These are phyloP conservation scores for Medicago ruthenica DNA, from an alignment of 306 rosid genomes.

Conservation along the genomic window DNA sequence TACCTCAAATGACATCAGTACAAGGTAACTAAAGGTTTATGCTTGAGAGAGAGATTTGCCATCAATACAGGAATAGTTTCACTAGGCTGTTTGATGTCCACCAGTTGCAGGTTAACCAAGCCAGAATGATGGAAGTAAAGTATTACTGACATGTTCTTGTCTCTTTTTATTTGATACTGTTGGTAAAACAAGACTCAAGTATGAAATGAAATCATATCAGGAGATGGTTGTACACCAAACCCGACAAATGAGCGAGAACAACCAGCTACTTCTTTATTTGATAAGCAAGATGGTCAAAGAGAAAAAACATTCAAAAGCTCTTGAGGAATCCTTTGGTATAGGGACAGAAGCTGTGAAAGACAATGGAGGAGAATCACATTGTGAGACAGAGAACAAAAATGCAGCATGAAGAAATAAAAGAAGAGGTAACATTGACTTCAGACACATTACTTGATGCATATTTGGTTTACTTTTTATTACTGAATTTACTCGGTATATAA, in stretches of 20 bases:
- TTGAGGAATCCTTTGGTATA: constrained; percentile 56
- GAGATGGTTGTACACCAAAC: constrained; percentile 80
- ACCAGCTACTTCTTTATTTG: constrained; percentile 59
- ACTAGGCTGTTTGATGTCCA: too few species aligned
- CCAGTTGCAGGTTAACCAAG: too few species aligned
- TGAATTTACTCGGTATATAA: constrained; percentile 11
- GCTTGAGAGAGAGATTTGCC: too few species aligned
- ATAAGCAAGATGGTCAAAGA: constrained; percentile 57
- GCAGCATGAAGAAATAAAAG: constrained; percentile 69
- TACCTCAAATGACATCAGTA: too few species aligned
- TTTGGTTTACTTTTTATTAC: constrained; percentile 9
- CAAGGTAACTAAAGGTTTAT: too few species aligned
- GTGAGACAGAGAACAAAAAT: constrained; percentile 65
- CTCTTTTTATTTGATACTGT: too few species aligned
- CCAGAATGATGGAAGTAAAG: too few species aligned
- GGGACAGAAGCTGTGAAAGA: constrained; percentile 61
- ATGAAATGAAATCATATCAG: constrained; percentile 73
- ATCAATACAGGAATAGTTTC: too few species aligned
- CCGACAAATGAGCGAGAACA: constrained; percentile 84
- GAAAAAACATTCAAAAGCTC: constrained; percentile 46
- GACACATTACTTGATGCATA: constrained; percentile 20
- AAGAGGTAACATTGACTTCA: constrained; percentile 66
- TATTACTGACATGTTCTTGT: too few species aligned
- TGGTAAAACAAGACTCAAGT: constrained; percentile 72
- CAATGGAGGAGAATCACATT: constrained; percentile 62